Base-by-base conservation (phyloP, 441 rosid genomes). In the Gossypium schwendimanii region DNA sequence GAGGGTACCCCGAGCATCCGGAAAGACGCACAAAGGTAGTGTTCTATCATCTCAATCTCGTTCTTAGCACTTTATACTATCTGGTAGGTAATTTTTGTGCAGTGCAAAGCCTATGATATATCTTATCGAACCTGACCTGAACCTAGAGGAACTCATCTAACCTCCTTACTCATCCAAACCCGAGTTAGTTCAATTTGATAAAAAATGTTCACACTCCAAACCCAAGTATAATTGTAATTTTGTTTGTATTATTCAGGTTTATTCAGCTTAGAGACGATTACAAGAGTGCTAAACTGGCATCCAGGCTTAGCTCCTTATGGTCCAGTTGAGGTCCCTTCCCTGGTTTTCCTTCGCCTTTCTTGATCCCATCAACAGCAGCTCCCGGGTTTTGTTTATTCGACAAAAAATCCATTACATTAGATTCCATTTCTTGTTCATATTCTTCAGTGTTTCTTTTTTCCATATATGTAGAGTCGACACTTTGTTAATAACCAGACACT, bases 231-330 rank as follows among this genome's bases (percentile, higher is more conserved):
- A 31, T 33, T 33, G 9, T n/a, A 26, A 41, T 36, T 62, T 18
- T 33, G 24, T 33, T 71, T 15, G 15, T n/a, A 20, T 54, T 17
- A 47, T 54, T 49, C 90, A 92, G 98, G 91, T 96, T 93, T 83
- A 89, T 96, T 78, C 97, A 93, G 80, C 96, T 96, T 61, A 85
- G 99, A 72, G 99, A 96, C 71, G 99, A 96, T 80, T 91, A 89
- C 80, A 93, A 93, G 84, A 90, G 97, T 69, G 95, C 96, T 24
- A 95, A 89, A 83, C 91, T 95, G 39, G 96, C 96, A 23, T 69
- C 96, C n/a, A 89, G 69, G 77, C 96, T 95, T 70, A 84, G 94
- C 88, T 83, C 92, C 17, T 76, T 94, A 47, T 92, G 88, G 94
- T 77, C 96, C 77, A 87, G 94, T 89, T 87, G 61, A 57, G 69